Conservation (phyloP, 257 asterid genomes). For the Gardenia jasminoides region DNA sequence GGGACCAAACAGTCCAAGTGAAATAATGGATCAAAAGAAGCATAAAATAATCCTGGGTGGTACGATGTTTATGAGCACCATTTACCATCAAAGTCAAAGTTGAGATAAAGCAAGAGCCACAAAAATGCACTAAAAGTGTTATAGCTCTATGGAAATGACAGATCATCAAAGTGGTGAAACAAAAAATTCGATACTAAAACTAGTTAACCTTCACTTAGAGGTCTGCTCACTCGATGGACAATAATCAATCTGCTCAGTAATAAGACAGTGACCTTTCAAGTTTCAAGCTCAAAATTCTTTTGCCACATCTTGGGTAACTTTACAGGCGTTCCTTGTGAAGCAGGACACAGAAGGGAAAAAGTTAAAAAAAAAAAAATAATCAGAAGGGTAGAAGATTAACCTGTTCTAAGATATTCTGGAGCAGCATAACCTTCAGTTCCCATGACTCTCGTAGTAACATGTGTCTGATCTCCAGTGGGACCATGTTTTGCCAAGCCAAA, state of each 20-base stretch:
- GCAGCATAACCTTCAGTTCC: conserved; percentile 45
- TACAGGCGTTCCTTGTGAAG: not conserved
- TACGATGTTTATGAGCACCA: not conserved
- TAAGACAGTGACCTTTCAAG: not conserved
- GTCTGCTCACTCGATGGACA: not conserved
- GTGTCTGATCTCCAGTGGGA: conserved; percentile 38
- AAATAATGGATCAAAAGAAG: too few relatives aligned
- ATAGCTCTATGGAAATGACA: not conserved
- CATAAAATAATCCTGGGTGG: not conserved
- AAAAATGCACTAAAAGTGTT: not conserved
- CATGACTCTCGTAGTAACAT: conserved; percentile 36
- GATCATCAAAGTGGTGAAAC: not conserved
- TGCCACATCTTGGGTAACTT: not conserved
- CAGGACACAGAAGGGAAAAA: too few relatives aligned
- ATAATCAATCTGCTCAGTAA: not conserved
- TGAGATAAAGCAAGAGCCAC: not conserved
- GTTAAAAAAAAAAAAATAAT: not conserved
- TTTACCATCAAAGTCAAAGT: not conserved
- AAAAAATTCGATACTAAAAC: not conserved
- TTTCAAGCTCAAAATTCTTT: not conserved
- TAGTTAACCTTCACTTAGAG: not conserved
- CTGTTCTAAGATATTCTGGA: conserved; percentile 39
- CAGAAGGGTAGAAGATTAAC: conserved; percentile 5
- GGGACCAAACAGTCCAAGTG: not conserved
- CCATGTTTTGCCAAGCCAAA: conserved; percentile 41